Evolutionary conservation across 352 stramenopile species (phyloP), one percentile per base, ranked within the genome.

Genomic region (Globisporangium nagaii): DNA sequence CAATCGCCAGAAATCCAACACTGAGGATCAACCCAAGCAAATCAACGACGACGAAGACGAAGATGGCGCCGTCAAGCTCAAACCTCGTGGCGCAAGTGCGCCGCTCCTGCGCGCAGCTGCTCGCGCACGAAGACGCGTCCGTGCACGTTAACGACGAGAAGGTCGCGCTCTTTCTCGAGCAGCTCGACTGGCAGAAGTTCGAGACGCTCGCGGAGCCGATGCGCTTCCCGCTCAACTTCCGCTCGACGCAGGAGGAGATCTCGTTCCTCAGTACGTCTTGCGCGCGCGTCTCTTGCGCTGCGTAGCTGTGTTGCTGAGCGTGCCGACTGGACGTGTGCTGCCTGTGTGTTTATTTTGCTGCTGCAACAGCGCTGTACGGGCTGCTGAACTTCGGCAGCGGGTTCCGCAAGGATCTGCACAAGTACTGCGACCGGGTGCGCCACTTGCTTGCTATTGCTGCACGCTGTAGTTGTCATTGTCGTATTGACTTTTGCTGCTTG

Each of bases 301-400:
- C n/a, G n/a, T n/a, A n/a, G n/a, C n/a, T n/a, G n/a, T n/a, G n/a
- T n/a, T n/a, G n/a, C n/a, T n/a, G n/a, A n/a, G n/a, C n/a, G n/a
- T n/a, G n/a, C n/a, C n/a, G n/a, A n/a, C n/a, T n/a, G n/a, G n/a
- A n/a, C n/a, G n/a, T n/a, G n/a, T n/a, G n/a, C n/a, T n/a, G n/a
- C n/a, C 36, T 46, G 40, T 2, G 0, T 47, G 22, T 28, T 6
- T 13, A 22, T 13, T 2, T 63, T 42, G 13, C 20, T 37, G 17
- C 13, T 32, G 20, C 10, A 10, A 20, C 40, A 90, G 79, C 68
- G 28, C 41, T 93, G n/a, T 75, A 86, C 47, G 70, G 68, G 20
- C 49, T 93, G 44, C 63, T 93, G 34, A 89, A 88, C 65, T 90
- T 93, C 56, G 83, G 83, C 49, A 93, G 83, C 39, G 83, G 83